Base-by-base conservation (phyloP, 441 rosid genomes). In the Erysimum pusillum region DNA sequence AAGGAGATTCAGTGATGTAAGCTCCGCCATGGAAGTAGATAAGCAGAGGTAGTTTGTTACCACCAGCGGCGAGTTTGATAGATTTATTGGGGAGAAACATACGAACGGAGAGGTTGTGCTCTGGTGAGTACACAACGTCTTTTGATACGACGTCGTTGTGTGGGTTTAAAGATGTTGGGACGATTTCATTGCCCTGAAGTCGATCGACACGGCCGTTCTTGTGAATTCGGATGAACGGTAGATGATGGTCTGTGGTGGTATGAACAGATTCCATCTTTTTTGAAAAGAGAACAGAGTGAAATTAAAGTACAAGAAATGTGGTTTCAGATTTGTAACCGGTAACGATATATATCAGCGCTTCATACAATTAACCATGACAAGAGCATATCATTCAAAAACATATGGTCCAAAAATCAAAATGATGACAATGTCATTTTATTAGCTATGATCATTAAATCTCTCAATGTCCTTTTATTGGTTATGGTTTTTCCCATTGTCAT, bases 21-120 rank as follows among this genome's bases (percentile, higher is more conserved):
- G 76, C 95, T 8, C 95, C 95, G 13, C 91, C 95, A 15, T 85
- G 95, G 64, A 80, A 77, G 85, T 88, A 85, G 48, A 90, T 59
- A 12, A 90, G 77, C 31, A 88, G 54, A 8, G 89, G 87, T 18
- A 85, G 73, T 49, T 82, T 88, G 14, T 39, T 41, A 17, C 6
- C 25, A 5, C 1, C 5, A 44, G 3, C 10, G 56, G 9, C 28
- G 54, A 49, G 12, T 17, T 10, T 11, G 2, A 7, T 38, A 2
- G 69, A 4, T 53, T 71, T 42, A 31, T 8, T 13, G 41, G 91
- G 90, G 18, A 88, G 71, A 72, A 81, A 88, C 48, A 89, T 74
- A 49, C 93, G 77, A 9, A 69, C 83, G 28, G 80, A 73, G 31
- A 87, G 83, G 44, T 54, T 65, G 4, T 63, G 41, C 34, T 83